Evolutionary conservation across 768 basidiomycete species (phyloP).

Genomic region (Russula vinacea): DNA sequence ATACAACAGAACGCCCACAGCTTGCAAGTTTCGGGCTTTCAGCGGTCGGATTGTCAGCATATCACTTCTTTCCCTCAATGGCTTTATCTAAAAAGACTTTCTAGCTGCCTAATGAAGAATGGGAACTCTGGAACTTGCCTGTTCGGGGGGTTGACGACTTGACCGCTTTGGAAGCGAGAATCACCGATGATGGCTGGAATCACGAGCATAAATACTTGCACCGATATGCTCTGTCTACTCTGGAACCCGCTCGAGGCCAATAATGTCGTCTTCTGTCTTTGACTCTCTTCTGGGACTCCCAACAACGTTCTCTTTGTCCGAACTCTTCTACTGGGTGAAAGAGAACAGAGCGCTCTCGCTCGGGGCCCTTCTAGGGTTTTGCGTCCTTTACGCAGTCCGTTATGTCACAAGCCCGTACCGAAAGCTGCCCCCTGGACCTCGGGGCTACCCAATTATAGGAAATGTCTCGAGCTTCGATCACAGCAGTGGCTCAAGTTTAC

Average conservation of each 20-base stretch:
- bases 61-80: too few species aligned
- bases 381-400: not conserved
- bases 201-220: constrained; percentile 1
- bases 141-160: not conserved
- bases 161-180: not conserved
- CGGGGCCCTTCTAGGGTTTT: constrained; percentile 17
- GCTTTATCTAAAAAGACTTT: too few species aligned
- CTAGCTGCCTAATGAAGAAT: too few species aligned
- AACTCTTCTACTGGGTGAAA: not conserved
- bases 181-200: not conserved
- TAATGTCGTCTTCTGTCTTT: constrained; percentile 6
- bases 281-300: not conserved
- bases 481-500: constrained; percentile 29
- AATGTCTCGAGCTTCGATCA: constrained; percentile 20
- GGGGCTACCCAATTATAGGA: constrained; percentile 26
- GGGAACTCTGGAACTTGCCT: too few species aligned
- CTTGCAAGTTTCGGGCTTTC: too few species aligned
- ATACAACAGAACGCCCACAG: too few species aligned
- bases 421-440: constrained; percentile 23
- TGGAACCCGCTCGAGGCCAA: not conserved
- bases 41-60: too few species aligned
- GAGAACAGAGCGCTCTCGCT: constrained; percentile 22
- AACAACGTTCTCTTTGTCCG: not conserved
- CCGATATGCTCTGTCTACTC: not conserved
- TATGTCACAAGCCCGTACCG: constrained; percentile 24